Conservation (phyloP, 192 early-diverging fungal species). For the Nowakowskiella sp. region DNA sequence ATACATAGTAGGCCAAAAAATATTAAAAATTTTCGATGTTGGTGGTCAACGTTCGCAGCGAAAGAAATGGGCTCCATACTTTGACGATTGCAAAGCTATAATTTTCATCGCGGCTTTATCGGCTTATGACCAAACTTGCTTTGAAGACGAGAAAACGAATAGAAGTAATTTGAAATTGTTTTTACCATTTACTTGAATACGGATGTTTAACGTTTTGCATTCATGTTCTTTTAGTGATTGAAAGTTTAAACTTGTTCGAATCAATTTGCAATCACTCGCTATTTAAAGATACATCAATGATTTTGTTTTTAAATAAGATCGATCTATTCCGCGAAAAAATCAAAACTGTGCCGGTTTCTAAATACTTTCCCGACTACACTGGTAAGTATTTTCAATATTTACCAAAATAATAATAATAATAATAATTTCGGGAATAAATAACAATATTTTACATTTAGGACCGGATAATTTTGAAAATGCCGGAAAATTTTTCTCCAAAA, state of each 20-base stretch:
- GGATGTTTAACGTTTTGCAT: neutral
- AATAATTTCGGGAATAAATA: no score
- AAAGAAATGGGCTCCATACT: constrained; percentile 64
- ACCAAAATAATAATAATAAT: no score
- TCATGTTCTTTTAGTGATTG: constrained; percentile 23
- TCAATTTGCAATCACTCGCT: constrained; percentile 42
- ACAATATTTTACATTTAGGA: constrained; percentile 14
- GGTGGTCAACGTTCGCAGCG: constrained; percentile 59
- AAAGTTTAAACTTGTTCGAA: constrained; percentile 41
- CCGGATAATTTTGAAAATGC: constrained; percentile 38
- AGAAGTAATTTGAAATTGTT: no score
- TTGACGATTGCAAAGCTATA: constrained; percentile 61
- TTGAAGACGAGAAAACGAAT: constrained; percentile 56
- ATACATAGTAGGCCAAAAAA: constrained; percentile 52
- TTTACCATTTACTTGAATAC: neutral
- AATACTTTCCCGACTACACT: constrained; percentile 39
- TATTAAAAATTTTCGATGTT: constrained; percentile 61
- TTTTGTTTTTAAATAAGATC: constrained; percentile 53
- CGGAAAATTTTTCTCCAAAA: constrained; percentile 36
- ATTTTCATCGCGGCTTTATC: constrained; percentile 62
- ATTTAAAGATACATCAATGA: constrained; percentile 39
- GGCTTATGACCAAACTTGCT: constrained; percentile 53
- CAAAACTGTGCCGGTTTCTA: constrained; percentile 19
- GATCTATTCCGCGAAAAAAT: constrained; percentile 43
- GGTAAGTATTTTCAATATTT: no score